Evolutionary conservation across 2,329 filamentous ascomycete species (phyloP).

Genomic region (Teratosphaeria epicoccoides): DNA sequence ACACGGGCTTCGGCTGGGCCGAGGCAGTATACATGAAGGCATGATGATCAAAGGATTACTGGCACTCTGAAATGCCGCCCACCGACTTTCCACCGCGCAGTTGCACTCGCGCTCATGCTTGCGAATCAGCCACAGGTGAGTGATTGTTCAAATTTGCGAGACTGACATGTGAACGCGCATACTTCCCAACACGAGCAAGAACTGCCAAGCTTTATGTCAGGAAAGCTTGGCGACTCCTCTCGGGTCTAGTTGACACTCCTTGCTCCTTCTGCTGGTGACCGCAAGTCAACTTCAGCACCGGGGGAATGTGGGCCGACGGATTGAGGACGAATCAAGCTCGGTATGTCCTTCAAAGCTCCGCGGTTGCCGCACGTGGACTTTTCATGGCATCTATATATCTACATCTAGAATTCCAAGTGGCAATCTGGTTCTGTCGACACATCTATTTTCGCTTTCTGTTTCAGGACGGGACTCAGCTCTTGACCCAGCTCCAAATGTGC

Average conservation of each 20-base stretch:
- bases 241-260: too few relatives aligned
- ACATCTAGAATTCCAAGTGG: too few relatives aligned
- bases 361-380: background rate
- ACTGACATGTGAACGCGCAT: background rate
- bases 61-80: too few relatives aligned
- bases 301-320: background rate
- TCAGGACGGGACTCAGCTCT: constrained; percentile 14
- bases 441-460: background rate
- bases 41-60: too few relatives aligned
- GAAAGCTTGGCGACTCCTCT: background rate
- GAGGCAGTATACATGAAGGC: background rate
- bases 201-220: background rate
- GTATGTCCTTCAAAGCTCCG: background rate
- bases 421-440: too few relatives aligned
- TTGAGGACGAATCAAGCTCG: background rate
- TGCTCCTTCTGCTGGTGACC: too few relatives aligned
- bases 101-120: too few relatives aligned
- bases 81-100: background rate
- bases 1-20: background rate
- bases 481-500: constrained; percentile 23
- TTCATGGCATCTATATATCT: background rate
- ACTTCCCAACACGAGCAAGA: background rate
- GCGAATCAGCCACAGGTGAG: too few relatives aligned
- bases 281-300: background rate
- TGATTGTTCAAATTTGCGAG: background rate